These are phyloP conservation scores for Wickerhamomyces hampshirensis DNA, from an alignment of 805 yeast species.

Conservation along the genomic window DNA sequence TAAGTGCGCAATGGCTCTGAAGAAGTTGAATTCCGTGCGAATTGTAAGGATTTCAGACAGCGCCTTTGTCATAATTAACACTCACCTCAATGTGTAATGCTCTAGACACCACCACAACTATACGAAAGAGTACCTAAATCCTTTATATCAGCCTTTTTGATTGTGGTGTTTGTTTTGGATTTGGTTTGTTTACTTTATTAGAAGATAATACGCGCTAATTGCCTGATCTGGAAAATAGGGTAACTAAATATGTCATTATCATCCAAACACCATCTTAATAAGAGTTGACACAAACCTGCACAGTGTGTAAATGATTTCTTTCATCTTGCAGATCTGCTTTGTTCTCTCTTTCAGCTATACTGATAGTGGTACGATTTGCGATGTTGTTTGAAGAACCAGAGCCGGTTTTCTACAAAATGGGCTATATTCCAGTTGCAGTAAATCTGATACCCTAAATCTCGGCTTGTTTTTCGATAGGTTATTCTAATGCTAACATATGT, in stretches of 20 bases:
- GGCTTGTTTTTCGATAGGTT: no score
- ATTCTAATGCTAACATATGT: neutral
- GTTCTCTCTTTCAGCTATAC: no score
- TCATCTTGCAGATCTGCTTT: no score
- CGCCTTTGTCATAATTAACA: slow-evolving; percentile 9
- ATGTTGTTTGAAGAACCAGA: neutral
- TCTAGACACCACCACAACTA: no score
- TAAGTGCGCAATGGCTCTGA: slow-evolving; percentile 19
- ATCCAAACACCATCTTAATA: neutral
- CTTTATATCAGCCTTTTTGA: neutral
- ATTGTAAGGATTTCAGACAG: slow-evolving; percentile 22
- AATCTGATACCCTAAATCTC: neutral
- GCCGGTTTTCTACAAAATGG: neutral
- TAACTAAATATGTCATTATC: no score
- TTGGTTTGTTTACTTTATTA: neutral
- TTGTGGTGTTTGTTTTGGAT: neutral
- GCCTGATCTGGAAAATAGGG: neutral
- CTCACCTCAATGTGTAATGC: no score
- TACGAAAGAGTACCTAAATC: no score
- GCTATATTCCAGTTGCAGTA: neutral
- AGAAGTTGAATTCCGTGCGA: slow-evolving; percentile 22
- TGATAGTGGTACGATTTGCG: no score
- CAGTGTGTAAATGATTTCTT: no score
- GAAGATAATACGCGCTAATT: neutral
- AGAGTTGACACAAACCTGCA: no score